Evolutionary conservation across 2,329 filamentous ascomycete species (phyloP).

Genomic region (Magnaporthiopsis incrustans): DNA sequence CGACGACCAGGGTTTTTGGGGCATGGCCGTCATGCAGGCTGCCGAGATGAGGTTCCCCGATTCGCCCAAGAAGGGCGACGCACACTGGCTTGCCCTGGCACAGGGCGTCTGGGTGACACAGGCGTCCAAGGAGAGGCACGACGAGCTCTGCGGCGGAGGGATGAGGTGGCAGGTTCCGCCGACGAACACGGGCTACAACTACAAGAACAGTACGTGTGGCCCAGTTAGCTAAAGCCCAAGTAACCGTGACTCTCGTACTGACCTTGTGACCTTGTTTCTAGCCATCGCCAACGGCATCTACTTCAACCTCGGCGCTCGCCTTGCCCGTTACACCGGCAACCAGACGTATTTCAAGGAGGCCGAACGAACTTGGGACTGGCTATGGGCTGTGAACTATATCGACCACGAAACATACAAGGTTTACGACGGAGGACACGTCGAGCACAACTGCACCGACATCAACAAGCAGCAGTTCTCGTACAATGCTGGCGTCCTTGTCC

Average conservation of each 20-base stretch:
- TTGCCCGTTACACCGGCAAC: constrained; percentile 63
- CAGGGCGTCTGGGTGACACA: constrained; percentile 62
- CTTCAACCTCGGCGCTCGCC: constrained; percentile 58
- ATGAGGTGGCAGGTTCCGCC: constrained; percentile 70
- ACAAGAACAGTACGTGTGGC: constrained; percentile 45
- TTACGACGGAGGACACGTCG: constrained; percentile 50
- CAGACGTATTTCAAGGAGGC: constrained; percentile 55
- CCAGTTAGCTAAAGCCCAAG: neutral
- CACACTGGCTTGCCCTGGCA: constrained; percentile 57
- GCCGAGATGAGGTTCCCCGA: constrained; percentile 58
- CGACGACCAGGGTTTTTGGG: constrained; percentile 67
- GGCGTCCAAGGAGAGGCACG: constrained; percentile 52
- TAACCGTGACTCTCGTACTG: neutral
- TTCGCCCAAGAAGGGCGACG: constrained; percentile 38
- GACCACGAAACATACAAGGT: constrained; percentile 46
- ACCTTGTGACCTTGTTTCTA: neutral
- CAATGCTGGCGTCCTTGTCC: constrained; percentile 14
- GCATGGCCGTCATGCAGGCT: constrained; percentile 57
- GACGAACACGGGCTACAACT: constrained; percentile 68
- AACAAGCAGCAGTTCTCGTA: constrained; percentile 41
- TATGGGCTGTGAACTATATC: constrained; percentile 44
- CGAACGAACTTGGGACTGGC: constrained; percentile 54
- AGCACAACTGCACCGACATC: constrained; percentile 46
- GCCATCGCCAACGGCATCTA: constrained; percentile 51
- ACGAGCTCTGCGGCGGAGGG: constrained; percentile 66